phyloP scores from a whole-genome alignment of 345 rosid species.

The Trapa bicornis region DNA sequence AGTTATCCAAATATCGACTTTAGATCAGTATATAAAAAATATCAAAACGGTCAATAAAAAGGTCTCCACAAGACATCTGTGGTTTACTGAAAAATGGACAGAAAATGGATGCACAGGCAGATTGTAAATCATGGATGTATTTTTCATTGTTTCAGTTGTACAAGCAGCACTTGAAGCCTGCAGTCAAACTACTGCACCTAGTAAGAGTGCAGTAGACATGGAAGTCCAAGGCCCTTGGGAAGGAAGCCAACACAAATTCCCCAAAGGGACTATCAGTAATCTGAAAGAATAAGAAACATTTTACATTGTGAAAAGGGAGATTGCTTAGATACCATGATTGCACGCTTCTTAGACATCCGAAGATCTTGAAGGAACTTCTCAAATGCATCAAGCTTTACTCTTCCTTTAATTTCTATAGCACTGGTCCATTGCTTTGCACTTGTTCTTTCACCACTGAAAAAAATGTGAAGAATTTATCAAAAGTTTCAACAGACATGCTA shows the following conservation, averaged over 20 bases:
- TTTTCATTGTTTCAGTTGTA: background rate
- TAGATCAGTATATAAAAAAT: background rate
- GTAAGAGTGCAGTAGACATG: background rate
- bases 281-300: background rate
- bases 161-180: background rate
- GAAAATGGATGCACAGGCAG: background rate
- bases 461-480: background rate
- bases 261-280: background rate
- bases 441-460: constrained; percentile 74
- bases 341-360: constrained; percentile 82
- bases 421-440: constrained; percentile 51
- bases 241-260: background rate
- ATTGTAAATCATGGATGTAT: background rate
- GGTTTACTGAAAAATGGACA: background rate
- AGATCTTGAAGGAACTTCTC: constrained; percentile 92
- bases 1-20: background rate
- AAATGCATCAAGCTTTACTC: constrained; percentile 85
- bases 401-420: constrained; percentile 73
- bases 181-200: background rate
- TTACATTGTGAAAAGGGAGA: background rate
- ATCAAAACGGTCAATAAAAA: background rate
- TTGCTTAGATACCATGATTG: constrained; percentile 62
- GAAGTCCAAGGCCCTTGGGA: background rate
- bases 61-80: too few species aligned
- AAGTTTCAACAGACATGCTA: background rate